Percentiles rank a stretch among this genome's conserved stretches.
Evolutionary conservation across 73 alveolate genomes (phyloP).

Genomic region (Stentor coeruleus): DNA sequence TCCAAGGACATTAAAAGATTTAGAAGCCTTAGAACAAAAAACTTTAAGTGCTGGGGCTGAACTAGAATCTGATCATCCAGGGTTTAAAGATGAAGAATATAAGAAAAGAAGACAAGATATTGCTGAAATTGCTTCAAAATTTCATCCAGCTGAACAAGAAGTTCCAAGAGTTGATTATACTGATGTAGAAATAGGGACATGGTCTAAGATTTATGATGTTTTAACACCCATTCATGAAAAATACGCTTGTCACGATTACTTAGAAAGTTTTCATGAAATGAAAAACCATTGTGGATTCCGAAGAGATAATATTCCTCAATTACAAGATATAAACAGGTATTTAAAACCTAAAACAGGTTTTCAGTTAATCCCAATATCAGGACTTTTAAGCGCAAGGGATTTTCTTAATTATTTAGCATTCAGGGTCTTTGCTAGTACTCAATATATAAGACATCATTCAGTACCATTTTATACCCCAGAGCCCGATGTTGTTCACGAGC

Average conservation of each 20-base stretch:
- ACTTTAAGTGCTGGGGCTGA: conserved; percentile 56
- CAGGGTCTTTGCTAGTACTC: conserved; percentile 51
- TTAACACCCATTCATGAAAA: conserved; percentile 26
- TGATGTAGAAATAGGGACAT: conserved; percentile 40
- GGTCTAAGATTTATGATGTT: conserved; percentile 45
- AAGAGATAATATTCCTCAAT: conserved; percentile 54
- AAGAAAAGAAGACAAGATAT: conserved; percentile 49
- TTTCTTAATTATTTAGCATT: conserved; percentile 83
- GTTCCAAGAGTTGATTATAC: conserved; percentile 55
- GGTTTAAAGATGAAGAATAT: conserved; percentile 55
- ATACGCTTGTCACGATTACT: conserved; percentile 56
- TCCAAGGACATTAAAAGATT: conserved; percentile 52
- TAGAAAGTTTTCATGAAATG: conserved; percentile 33
- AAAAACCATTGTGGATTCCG: conserved; percentile 52
- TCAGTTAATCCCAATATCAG: conserved; percentile 74
- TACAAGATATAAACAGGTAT: conserved; percentile 63
- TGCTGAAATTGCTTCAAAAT: conserved; percentile 32
- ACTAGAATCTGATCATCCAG: conserved; percentile 62
- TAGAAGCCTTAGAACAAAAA: conserved; percentile 45
- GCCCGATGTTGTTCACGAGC: conserved; percentile 84
- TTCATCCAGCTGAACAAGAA: conserved; percentile 34
- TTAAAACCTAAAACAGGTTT: conserved; percentile 64
- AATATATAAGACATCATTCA: conserved; percentile 61
- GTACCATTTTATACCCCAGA: conserved; percentile 85
- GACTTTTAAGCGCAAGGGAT: conserved; percentile 71